Base-by-base conservation (phyloP, 768 basidiomycete species). In the Podaxis sp. region DNA sequence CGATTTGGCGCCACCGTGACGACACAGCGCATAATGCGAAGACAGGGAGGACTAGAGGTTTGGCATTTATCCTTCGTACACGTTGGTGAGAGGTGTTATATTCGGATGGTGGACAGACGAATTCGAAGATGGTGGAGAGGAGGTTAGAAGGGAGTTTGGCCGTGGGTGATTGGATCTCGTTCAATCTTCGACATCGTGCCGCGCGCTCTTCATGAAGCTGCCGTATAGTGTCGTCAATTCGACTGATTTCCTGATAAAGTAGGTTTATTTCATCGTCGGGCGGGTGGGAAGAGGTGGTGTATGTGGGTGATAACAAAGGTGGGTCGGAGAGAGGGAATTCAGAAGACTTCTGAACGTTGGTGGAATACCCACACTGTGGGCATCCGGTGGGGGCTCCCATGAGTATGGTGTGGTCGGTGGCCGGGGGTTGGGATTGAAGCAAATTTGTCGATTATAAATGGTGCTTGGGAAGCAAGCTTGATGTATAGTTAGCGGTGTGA, bases 81-180 rank as follows among this genome's bases (percentile, higher is more conserved):
- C 59, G 51, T 53, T 61, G 52, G 26, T 61, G 59, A 15, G 59
- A 61, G 11, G 59, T 40, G 19, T 61, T 61, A 9, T 61, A 61
- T 19, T 42, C 39, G 38, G 59, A 53, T n/a, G 59, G 59, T n/a
- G 59, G 59, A n/a, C 59, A 61, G n/a, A 61, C 59, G 52, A 30
- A 46, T 28, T 42, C 22, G 17, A 61, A 61, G 24, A 61, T 61
- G 15, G 51, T 44, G 30, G 40, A 44, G 39, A 61, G 59, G 52
- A 61, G 36, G 17, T 42, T 52, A n/a, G 52, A 53, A 22, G 59
- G 59, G 40, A 61, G 59, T 39, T n/a, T 53, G 2, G 59, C 39
- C 6, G n/a, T 30, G 17, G 39, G n/a, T 7, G 59, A 54, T 44
- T 53, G 59, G 13, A 52, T 52, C 30, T 61, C 52, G 52, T 61